phyloP scores from a whole-genome alignment of 345 rosid species.

The Melaleuca alternifolia region DNA sequence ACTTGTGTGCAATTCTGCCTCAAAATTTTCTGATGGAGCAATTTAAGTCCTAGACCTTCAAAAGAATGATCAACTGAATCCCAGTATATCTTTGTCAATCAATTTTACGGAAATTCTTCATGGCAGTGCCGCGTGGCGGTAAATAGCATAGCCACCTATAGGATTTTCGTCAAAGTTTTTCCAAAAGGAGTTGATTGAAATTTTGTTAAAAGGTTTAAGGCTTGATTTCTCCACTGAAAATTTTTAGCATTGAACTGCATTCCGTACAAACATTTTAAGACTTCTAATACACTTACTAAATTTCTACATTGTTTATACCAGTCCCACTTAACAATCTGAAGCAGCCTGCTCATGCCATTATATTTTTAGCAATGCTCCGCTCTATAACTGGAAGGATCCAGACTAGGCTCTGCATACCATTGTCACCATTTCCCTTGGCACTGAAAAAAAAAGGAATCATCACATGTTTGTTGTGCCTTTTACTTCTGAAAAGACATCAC shows the following conservation, averaged over 20 bases:
- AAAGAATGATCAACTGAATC: background rate
- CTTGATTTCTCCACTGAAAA: background rate
- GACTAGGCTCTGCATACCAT: background rate
- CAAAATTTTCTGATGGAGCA: background rate
- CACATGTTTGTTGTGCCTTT: background rate
- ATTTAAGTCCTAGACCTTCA: background rate
- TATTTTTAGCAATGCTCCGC: background rate
- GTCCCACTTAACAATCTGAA: background rate
- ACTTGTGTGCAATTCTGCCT: background rate
- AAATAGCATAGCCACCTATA: background rate
- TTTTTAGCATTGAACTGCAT: background rate
- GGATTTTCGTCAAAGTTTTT: background rate
- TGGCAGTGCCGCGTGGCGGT: background rate
- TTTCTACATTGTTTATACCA: background rate
- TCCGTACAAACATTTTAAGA: background rate
- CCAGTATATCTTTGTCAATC: background rate
- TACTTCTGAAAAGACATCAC: background rate
- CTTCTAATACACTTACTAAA: background rate
- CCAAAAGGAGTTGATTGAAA: background rate
- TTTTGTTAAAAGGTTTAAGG: background rate
- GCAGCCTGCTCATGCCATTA: background rate
- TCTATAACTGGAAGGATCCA: background rate
- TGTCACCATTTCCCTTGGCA: background rate
- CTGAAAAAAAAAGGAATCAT: background rate
- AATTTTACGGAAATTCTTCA: background rate